Evolutionary conservation across 345 rosid species (phyloP), one percentile per base, ranked within the genome.

Genomic region (Linum trigynum): DNA sequence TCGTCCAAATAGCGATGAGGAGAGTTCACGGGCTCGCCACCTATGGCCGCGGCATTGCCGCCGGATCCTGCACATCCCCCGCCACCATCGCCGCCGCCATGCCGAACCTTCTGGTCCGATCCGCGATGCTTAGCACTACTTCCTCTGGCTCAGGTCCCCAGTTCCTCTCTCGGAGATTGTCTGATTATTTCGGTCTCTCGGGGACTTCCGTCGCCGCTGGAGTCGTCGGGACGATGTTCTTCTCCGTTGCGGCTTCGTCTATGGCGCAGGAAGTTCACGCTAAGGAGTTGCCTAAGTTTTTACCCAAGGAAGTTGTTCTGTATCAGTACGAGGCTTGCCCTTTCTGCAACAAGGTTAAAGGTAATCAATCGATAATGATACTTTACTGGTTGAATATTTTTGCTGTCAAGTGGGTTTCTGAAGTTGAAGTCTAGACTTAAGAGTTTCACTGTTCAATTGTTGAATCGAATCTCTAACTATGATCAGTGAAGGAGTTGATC

Each of bases 311-410:
- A 41, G 88, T 90, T 9, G 86, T 90, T 63, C 84, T 90, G 7
- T 94, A 94, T 76, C 99, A 94, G 82, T 94, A 88, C 68, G 95
- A 90, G 69, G 97, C 99, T 63, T 94, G 96, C 73, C 96, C 97
- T 72, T 94, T 94, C 74, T 88, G 97, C 81, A 94, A 94, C 80
- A 94, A 94, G 78, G 86, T 90, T 64, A 90, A 85, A 88, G 92
- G 95, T 92, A 73, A 42, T 23, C 32, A 23, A 23, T 41, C 14
- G 39, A 1, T 35, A 1, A 43, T 36, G 41, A 11, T n/a, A 10
- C 9, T 2, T 23, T 23, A 23, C 32, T 23, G 8, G 11, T 39
- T 32, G 23, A 36, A 14, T 7, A 1, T 55, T 55, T 55, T 69
- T 59, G 15, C 36, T 60, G 16, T 32, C 38, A n/a, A 15, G 53